Evolutionary conservation across 495 filamentous ascomycete species (phyloP), one percentile per base, ranked within the genome.

Genomic region (Neurospora pannonica): DNA sequence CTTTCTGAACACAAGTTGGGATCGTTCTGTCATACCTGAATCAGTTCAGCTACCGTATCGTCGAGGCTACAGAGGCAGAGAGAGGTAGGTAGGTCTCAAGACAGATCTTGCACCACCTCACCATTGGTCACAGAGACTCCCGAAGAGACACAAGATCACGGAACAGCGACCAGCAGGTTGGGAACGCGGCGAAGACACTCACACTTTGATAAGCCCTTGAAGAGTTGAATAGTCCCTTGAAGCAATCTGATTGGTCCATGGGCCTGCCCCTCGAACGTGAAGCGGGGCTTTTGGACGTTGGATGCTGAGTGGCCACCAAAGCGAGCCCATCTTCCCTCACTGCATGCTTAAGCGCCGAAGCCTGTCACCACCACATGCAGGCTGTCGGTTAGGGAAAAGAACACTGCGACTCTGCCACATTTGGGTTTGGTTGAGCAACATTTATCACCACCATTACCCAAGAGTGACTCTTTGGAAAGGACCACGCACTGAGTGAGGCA

Each of bases 291-390:
- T 72, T 42, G 48, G 70, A 73, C 71, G 38, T 72, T 46, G 72
- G 13, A 37, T 73, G 54, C 73, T 80, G 72, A 80, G 76, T 83
- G 75, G 80, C 74, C 76, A 74, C 75, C 71, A 72, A 74, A 74
- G 77, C 76, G 79, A 80, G 74, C 76, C 74, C 79, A 75, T 72
- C 74, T 75, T 71, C 73, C 76, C 73, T 42, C 71, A 43, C 38
- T 70, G 72, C 36, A 40, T 43, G 31, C 72, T 79, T 83, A 83
- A 83, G 81, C 81, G 81, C 81, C 81, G 74, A 75, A 69, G 73
- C 76, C 78, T 76, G 77, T 78, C 77, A 72, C 77, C 69, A 48
- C 60, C 78, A 78, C 78, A 78, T 82, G 81, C 81, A 81, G 78
- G 70, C 76, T 75, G 71, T 78, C 77, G 72, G 79, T 74, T 54